A percentile compares a stretch with the other conserved stretches of the same genome.
Conservation (phyloP, 2,329 filamentous ascomycete genomes). For the Cercospora nicotianae region DNA sequence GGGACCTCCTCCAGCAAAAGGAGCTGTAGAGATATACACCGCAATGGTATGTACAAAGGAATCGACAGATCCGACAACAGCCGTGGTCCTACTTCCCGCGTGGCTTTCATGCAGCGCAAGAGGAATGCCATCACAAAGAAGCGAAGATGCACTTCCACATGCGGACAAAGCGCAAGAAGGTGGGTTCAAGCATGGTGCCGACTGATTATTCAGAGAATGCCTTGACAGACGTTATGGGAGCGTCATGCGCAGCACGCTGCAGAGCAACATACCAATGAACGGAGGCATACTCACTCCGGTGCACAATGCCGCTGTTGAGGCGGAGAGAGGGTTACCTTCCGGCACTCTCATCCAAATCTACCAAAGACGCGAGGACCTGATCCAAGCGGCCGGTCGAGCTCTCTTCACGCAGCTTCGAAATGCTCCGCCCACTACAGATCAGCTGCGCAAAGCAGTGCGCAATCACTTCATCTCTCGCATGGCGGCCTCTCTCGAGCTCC, state of each 20-base stretch:
- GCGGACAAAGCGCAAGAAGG: slow-evolving; percentile 6
- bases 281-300: background rate
- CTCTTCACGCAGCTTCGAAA: background rate
- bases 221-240: too few species aligned
- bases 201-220: too few species aligned
- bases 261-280: background rate
- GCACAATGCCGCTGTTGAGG: background rate
- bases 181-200: background rate
- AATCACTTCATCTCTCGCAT: slow-evolving; percentile 3
- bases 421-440: background rate
- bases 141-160: background rate
- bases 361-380: background rate
- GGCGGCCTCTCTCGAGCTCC: background rate
- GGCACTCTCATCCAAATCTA: background rate
- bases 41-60: slow-evolving; percentile 7
- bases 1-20: background rate
- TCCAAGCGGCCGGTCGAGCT: background rate
- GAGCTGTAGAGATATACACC: slow-evolving; percentile 7
- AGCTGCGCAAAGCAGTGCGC: background rate
- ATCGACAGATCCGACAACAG: background rate
- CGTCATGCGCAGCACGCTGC: too few species aligned
- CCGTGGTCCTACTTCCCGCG: background rate
- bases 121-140: slow-evolving; percentile 5
- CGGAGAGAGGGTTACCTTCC: background rate
- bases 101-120: background rate